Percentiles rank a stretch among this genome's conserved stretches.
Conservation (phyloP, 352 stramenopile genomes). For the Peronospora destructor region DNA sequence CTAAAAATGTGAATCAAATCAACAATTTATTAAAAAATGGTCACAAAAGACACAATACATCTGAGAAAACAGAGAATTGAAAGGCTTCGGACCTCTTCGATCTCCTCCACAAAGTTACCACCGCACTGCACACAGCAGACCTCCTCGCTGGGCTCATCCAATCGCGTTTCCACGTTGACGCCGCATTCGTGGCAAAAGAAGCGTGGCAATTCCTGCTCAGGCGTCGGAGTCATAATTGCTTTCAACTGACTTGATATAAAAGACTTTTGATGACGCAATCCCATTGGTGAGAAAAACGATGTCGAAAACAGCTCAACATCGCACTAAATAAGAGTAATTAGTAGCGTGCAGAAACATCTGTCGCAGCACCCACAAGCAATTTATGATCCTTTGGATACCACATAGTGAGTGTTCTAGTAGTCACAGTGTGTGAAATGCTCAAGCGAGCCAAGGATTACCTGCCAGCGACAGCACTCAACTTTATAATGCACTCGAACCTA, state of each 20-base stretch:
- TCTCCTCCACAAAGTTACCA: constrained; percentile 82
- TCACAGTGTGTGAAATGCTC: no score
- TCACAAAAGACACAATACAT: constrained; percentile 1
- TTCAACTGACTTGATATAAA: constrained; percentile 24
- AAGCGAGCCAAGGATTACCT: no score
- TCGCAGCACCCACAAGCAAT: no score
- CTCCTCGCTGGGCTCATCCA: constrained; percentile 56
- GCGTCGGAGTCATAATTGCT: constrained; percentile 19
- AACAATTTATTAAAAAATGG: constrained; percentile 2
- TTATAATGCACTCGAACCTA: constrained; percentile 8
- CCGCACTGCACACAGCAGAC: constrained; percentile 64
- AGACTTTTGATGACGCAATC: constrained; percentile 20
- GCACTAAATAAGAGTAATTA: no score
- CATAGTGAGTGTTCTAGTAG: no score
- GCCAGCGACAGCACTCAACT: no score
- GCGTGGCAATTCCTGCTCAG: constrained; percentile 17
- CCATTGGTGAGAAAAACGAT: constrained; percentile 5
- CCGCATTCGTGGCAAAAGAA: constrained; percentile 86
- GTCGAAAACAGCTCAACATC: no score
- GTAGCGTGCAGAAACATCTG: no score
- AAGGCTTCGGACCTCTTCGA: constrained; percentile 47
- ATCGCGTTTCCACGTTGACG: constrained; percentile 39
- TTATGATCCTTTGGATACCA: no score
- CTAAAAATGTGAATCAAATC: constrained; percentile 23
- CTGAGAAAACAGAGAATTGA: not conserved